These are phyloP conservation scores for Yarrowia deformans DNA, from an alignment of 805 yeast genomes.

Conservation along the genomic window DNA sequence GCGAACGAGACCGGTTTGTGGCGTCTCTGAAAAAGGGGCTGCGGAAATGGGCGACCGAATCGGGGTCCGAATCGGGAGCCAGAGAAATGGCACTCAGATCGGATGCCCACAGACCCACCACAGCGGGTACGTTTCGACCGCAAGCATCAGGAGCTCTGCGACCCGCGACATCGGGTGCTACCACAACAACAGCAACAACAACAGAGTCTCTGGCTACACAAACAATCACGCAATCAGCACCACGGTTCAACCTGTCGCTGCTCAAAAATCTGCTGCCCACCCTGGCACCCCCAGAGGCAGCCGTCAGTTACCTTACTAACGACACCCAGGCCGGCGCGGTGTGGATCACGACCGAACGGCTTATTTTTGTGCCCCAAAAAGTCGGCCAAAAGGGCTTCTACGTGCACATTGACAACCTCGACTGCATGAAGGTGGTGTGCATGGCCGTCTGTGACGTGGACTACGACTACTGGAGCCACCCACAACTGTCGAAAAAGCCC, in stretches of 20 bases:
- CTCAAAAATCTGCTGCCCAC: slow-evolving; percentile 33
- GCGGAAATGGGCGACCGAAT: slow-evolving; percentile 11
- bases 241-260: slow-evolving; percentile 25
- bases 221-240: not conserved
- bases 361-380: slow-evolving; percentile 45
- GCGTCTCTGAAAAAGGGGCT: slow-evolving; percentile 29
- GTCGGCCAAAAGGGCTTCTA: slow-evolving; percentile 41
- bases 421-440: slow-evolving; percentile 44
- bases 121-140: not conserved
- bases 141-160: not conserved
- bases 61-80: slow-evolving; percentile 5
- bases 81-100: slow-evolving; percentile 16
- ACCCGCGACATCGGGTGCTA: not conserved
- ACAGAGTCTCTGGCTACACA: not conserved
- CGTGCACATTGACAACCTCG: slow-evolving; percentile 42
- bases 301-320: slow-evolving; percentile 41
- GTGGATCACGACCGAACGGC: slow-evolving; percentile 46
- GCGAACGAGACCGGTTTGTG: slow-evolving; percentile 15
- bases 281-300: slow-evolving; percentile 38
- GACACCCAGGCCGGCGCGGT: slow-evolving; percentile 42
- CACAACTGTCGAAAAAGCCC: slow-evolving; percentile 27
- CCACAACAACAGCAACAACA: not conserved
- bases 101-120: slow-evolving; percentile 11
- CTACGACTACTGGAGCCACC: slow-evolving; percentile 34
- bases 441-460: slow-evolving; percentile 37